Conservation (phyloP, 768 basidiomycete species). For the Trametes maxima region DNA sequence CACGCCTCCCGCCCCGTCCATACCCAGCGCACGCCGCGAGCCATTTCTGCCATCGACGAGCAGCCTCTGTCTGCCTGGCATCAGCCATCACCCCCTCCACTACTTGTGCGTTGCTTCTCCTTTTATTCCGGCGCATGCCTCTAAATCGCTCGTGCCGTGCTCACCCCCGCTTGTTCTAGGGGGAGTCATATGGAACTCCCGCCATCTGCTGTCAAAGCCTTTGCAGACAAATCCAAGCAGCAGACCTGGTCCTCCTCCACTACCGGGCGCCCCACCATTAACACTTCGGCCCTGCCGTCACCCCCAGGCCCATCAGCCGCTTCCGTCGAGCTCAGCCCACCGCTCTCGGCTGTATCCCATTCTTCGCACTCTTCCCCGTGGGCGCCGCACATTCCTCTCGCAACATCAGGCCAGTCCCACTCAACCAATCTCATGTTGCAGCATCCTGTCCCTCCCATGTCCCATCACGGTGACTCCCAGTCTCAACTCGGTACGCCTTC, state of each 20-base stretch:
- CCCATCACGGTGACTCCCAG: conserved; percentile 24
- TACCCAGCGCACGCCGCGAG: background rate
- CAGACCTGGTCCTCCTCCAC: conserved; percentile 35
- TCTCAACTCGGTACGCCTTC: conserved; percentile 29
- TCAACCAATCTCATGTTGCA: conserved; percentile 28
- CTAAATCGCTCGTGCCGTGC: conserved; percentile 1
- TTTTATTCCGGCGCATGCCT: conserved; percentile 5
- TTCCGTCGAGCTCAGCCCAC: conserved; percentile 35
- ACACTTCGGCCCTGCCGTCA: conserved; percentile 32
- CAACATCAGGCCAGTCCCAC: conserved; percentile 23
- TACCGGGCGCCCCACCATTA: conserved; percentile 39
- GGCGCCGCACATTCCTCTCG: conserved; percentile 33
- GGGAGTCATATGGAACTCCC: conserved; percentile 38
- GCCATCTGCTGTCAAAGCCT: conserved; percentile 34
- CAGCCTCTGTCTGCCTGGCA: conserved; percentile 16
- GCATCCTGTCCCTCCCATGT: conserved; percentile 24
- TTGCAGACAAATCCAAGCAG: conserved; percentile 32
- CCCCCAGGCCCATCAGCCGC: conserved; percentile 36
- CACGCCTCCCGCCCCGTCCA: background rate
- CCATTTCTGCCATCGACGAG: conserved; percentile 7
- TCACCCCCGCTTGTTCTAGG: background rate
- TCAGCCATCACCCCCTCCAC: conserved; percentile 17
- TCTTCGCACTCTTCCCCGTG: conserved; percentile 37
- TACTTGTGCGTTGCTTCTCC: conserved; percentile 21
- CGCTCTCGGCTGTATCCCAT: conserved; percentile 40